Evolutionary conservation across 2,329 filamentous ascomycete species (phyloP), one percentile per base, ranked within the genome.

Genomic region (Graphilbum ipis-grandicollis): DNA sequence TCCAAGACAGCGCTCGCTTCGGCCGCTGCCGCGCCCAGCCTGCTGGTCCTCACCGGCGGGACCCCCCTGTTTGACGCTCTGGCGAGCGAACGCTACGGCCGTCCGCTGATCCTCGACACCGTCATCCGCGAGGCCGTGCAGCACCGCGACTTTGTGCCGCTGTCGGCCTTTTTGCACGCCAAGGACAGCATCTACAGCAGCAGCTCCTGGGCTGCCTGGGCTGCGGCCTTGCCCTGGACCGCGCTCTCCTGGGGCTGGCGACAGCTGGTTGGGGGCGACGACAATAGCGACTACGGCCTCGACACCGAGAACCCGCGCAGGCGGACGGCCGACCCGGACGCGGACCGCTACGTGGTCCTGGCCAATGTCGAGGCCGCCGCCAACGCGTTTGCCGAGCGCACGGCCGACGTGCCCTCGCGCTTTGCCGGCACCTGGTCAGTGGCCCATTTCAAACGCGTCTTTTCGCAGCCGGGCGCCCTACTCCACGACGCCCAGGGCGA

Each of bases 21-120:
- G n/a, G n/a, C n/a, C n/a, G n/a, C n/a, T n/a, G n/a, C n/a, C n/a
- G n/a, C n/a, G n/a, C n/a, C n/a, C 2, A 65, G 65, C 40, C 57
- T 65, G 15, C 55, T 79, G 12, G 54, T 70, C 22, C 54, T 79
- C 21, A 57, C 59, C 8, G 56, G 71, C 28, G 66, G 71, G 47
- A 71, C 80, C 26, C 63, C 71, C 22, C 66, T 98, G 2, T 59
- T 80, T 18, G 67, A 71, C 19, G 72, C 75, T 26, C 62, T 98
- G 37, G 77, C 86, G 45, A 80, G 68, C 34, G 74, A 75, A 32
- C 75, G 88, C 47, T 86, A 74, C 55, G 90, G 90, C 2, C 70
- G 76, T 33, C 90, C 90, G 2, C 65, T 88, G 9, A 83, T 81
- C 3, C 61, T 98, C 1, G 79, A 79, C 1, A 72, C 76, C 4